phyloP scores from a whole-genome alignment of 768 basidiomycete genomes.

The Panaeolus papilionaceus region DNA sequence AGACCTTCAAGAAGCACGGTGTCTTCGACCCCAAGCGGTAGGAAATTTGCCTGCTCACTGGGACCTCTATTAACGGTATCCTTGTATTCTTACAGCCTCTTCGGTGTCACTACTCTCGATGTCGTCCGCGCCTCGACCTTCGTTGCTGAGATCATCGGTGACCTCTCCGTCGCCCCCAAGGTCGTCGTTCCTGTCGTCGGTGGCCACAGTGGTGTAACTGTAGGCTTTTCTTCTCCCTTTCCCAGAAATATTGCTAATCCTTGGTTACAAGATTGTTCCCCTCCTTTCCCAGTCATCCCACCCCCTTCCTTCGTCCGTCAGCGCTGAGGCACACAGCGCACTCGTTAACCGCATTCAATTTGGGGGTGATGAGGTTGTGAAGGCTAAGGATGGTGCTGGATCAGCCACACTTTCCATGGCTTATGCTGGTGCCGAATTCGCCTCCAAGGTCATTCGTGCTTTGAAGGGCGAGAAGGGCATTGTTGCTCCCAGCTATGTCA shows the following conservation, averaged over 20 bases:
- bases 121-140: slow-evolving; percentile 98
- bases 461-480: slow-evolving; percentile 89
- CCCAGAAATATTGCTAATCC: neutral
- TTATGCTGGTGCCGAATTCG: slow-evolving; percentile 91
- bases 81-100: slow-evolving; percentile 60
- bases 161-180: slow-evolving; percentile 64
- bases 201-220: slow-evolving; percentile 93
- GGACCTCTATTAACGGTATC: neutral
- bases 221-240: slow-evolving; percentile 38
- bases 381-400: slow-evolving; percentile 94
- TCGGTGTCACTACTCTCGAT: slow-evolving; percentile 98
- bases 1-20: slow-evolving; percentile 92
- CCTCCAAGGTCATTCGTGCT: slow-evolving; percentile 82
- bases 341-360: slow-evolving; percentile 91
- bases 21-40: slow-evolving; percentile 94
- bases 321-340: slow-evolving; percentile 54
- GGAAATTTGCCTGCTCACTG: slow-evolving; percentile 20
- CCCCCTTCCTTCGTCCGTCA: slow-evolving; percentile 65
- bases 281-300: slow-evolving; percentile 91
- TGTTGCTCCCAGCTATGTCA: slow-evolving; percentile 84
- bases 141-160: slow-evolving; percentile 77
- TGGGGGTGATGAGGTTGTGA: slow-evolving; percentile 97
- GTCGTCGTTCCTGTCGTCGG: slow-evolving; percentile 90
- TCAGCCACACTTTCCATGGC: slow-evolving; percentile 98
- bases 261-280: slow-evolving; percentile 76